phyloP scores from a whole-genome alignment of 2,329 filamentous ascomycete species.

The Alternaria arborescens region DNA sequence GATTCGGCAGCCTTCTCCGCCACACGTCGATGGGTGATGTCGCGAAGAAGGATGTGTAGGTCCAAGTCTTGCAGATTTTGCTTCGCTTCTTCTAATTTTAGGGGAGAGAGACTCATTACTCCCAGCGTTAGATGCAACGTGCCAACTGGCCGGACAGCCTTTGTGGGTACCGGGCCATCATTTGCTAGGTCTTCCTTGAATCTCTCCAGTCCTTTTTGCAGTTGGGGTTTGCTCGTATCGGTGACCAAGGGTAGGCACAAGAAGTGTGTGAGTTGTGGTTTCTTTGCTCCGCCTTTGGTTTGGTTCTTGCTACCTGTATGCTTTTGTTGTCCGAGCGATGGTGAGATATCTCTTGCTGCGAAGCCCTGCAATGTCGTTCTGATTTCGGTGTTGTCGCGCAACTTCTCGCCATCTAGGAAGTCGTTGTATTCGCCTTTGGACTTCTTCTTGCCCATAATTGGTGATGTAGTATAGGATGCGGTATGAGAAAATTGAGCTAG shows the following conservation, averaged over 20 bases:
- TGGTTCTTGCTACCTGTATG: conserved; percentile 21
- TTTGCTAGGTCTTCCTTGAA: conserved; percentile 65
- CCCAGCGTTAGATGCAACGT: conserved; percentile 88
- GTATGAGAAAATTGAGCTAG: neutral
- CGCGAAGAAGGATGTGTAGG: conserved; percentile 40
- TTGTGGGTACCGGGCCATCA: conserved; percentile 61
- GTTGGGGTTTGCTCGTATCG: conserved; percentile 66
- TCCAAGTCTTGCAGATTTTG: conserved; percentile 55
- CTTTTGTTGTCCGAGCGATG: conserved; percentile 17
- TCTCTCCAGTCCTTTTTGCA: conserved; percentile 67
- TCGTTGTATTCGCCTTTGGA: conserved; percentile 44
- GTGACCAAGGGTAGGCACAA: conserved; percentile 78
- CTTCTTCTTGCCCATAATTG: conserved; percentile 44
- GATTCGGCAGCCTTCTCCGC: conserved; percentile 27
- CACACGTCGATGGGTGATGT: conserved; percentile 23
- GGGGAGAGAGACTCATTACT: conserved; percentile 75
- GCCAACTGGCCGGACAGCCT: conserved; percentile 77
- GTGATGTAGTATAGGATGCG: neutral
- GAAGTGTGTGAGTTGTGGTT: conserved; percentile 72
- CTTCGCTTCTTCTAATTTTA: conserved; percentile 58
- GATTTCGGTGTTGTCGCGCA: conserved; percentile 38
- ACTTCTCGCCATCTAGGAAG: conserved; percentile 46
- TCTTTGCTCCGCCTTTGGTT: conserved; percentile 39
- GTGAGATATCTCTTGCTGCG: conserved; percentile 20
- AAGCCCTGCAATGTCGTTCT: conserved; percentile 33